phyloP scores from a whole-genome alignment of 2,329 filamentous ascomycete genomes.

The Colletotrichum tamarilloi region DNA sequence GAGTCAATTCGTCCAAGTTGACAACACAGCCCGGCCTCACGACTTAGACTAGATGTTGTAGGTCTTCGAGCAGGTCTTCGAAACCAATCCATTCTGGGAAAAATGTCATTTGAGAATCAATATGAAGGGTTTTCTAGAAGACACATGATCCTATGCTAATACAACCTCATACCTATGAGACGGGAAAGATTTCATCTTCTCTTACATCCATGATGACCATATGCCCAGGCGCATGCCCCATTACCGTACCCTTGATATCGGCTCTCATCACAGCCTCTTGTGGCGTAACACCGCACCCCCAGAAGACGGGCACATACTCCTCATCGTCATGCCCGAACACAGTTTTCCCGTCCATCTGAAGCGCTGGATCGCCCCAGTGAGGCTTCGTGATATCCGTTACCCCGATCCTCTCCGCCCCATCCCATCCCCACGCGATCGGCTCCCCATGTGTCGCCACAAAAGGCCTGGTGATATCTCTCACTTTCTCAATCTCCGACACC shows the following conservation, averaged over 20 bases:
- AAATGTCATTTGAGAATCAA: too few species aligned
- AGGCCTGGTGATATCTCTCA: slow-evolving; percentile 65
- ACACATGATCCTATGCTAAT: not conserved
- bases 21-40: too few species aligned
- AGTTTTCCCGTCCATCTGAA: slow-evolving; percentile 52
- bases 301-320: slow-evolving; percentile 65
- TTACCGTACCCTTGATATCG: slow-evolving; percentile 63
- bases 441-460: slow-evolving; percentile 72
- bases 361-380: slow-evolving; percentile 66
- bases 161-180: not conserved
- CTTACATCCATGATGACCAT: slow-evolving; percentile 69
- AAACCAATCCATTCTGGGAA: too few species aligned
- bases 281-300: slow-evolving; percentile 75
- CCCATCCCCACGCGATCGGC: slow-evolving; percentile 74
- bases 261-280: slow-evolving; percentile 72
- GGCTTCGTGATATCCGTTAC: slow-evolving; percentile 63
- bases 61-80: too few species aligned
- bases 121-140: too few species aligned
- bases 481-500: slow-evolving; percentile 57
- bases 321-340: slow-evolving; percentile 43
- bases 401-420: slow-evolving; percentile 61
- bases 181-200: slow-evolving; percentile 50
- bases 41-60: too few species aligned
- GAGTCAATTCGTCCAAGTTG: too few species aligned
- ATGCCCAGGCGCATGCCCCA: slow-evolving; percentile 71